These are phyloP conservation scores for Aspergillus sclerotialis DNA, from an alignment of 2,329 filamentous ascomycete species.

Conservation along the genomic window DNA sequence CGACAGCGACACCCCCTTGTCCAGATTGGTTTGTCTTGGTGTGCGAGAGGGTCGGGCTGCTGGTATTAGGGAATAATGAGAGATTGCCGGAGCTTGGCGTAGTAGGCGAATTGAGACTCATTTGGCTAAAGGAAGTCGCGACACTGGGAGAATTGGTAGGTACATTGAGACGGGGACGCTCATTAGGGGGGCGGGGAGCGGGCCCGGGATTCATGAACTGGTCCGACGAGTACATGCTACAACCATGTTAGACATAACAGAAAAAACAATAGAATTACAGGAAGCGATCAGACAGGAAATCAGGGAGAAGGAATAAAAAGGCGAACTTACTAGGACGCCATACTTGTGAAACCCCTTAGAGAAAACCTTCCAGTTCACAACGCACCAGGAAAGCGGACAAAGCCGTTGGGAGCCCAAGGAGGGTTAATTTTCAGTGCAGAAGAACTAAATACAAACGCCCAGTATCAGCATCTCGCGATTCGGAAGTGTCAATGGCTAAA, in stretches of 20 bases:
- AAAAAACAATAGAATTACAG: background rate
- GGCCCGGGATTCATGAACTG: slow-evolving; percentile 96
- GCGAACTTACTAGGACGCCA: background rate
- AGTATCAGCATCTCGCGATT: background rate
- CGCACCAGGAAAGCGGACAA: too few relatives aligned
- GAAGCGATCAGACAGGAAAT: background rate
- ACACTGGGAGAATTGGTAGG: slow-evolving; percentile 65
- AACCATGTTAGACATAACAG: slow-evolving; percentile 7
- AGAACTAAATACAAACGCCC: background rate
- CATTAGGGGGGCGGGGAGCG: slow-evolving; percentile 79
- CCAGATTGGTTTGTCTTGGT: slow-evolving; percentile 53
- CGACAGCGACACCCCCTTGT: slow-evolving; percentile 61
- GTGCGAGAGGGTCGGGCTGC: slow-evolving; percentile 62
- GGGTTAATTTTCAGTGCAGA: background rate
- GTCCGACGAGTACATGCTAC: slow-evolving; percentile 50
- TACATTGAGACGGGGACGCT: slow-evolving; percentile 73
- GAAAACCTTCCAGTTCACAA: too few relatives aligned
- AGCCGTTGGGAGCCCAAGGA: too few relatives aligned
- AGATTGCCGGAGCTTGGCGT: slow-evolving; percentile 49
- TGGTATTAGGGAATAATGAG: slow-evolving; percentile 60
- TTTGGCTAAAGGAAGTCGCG: slow-evolving; percentile 58
- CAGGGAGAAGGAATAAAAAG: background rate
- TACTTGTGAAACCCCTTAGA: too few relatives aligned
- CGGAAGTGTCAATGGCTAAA: background rate
- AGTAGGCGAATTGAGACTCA: slow-evolving; percentile 62